Base-by-base conservation (phyloP, 148 eudicot genomes). In the Rhododendron williamsianum region DNA sequence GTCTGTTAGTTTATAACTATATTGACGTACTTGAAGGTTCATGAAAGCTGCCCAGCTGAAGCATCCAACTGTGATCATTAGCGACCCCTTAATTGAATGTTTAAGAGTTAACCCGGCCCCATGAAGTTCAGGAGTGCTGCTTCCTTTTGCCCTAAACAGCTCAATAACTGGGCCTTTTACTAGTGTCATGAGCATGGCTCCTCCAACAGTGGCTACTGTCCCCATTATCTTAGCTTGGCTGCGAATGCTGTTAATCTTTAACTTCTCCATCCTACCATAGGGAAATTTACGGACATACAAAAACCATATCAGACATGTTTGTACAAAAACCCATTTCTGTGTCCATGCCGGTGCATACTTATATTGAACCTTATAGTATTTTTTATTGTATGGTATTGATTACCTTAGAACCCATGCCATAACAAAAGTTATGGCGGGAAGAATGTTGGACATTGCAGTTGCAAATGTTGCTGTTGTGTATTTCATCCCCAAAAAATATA, bases 151-250 rank as follows among this genome's bases (percentile, higher is more conserved):
- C 93, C 89, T 88, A 52, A 89, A 79, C 8, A 92, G 87, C 9
- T 80, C 52, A 4, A 96, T 49, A 48, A 91, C 69, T 25, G 98
- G 98, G 19, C 98, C 98, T 88, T 88, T 92, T 3, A 93, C 86
- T 19, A 96, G 79, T 12, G 98, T 96, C 98, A 96, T 96, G 90
- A 96, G 85, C 98, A 96, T 96, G 51, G 98, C 98, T 72, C 98
- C 98, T 63, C 89, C 98, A 4, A 96, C 90, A 9, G 97, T 93
- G 49, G 91, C 91, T 23, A 94, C 74, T 4, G 98, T 96, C 9
- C 98, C 98, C 3, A 93, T 56, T 60, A 96, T 82, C 88, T 96
- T 93, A 6, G 97, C 98, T 87, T 96, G 97, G 89, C 96, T 93
- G 11, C 91, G 90, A 38, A 92, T 90, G 88, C 93, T 94, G 82